phyloP scores from a whole-genome alignment of 129 eudicot genomes.

The Escallonia herrerae region DNA sequence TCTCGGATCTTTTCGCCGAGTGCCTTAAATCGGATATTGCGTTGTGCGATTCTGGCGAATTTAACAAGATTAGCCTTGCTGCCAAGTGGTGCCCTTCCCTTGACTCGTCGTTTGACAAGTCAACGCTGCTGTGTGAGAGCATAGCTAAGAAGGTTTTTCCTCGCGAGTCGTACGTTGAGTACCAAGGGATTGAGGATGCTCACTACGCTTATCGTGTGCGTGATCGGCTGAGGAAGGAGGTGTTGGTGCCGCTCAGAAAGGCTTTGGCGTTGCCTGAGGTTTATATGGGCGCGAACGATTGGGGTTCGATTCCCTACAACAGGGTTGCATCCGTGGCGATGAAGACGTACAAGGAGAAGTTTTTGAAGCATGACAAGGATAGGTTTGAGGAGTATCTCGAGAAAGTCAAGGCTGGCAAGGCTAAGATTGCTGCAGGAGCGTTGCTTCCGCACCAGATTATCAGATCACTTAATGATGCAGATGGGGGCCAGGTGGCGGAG shows the following conservation, averaged over 20 bases:
- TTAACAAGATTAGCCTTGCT: background rate
- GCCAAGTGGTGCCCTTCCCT: background rate
- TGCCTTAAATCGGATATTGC: background rate
- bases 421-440: background rate
- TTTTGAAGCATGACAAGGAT: background rate
- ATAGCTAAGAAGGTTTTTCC: conserved; percentile 14
- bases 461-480: background rate
- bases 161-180: background rate
- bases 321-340: background rate
- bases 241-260: background rate
- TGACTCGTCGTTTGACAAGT: background rate
- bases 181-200: background rate
- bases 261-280: conserved; percentile 5
- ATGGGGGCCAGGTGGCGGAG: background rate
- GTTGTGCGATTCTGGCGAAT: background rate
- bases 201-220: conserved; percentile 6
- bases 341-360: background rate
- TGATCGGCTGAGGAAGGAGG: conserved; percentile 8
- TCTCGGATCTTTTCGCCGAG: background rate
- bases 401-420: background rate
- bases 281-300: background rate
- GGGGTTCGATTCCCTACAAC: background rate
- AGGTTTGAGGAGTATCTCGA: background rate
- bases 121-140: background rate
- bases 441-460: conserved; percentile 1